phyloP scores from a whole-genome alignment of 2,329 filamentous ascomycete genomes.

The Colletotrichum trifolii region DNA sequence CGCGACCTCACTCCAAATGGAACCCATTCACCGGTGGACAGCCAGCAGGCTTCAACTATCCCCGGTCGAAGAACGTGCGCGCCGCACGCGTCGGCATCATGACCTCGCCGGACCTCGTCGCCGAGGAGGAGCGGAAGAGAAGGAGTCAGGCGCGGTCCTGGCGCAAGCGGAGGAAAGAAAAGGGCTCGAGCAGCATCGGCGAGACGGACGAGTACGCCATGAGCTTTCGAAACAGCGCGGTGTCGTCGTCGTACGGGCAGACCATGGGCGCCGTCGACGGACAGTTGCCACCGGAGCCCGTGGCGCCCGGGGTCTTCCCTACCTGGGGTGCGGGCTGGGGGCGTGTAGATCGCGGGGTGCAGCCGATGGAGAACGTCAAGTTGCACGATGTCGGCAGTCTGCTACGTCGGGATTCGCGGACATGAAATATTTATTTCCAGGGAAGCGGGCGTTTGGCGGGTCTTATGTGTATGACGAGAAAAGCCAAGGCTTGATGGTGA shows the following conservation, averaged over 20 bases:
- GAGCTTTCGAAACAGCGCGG: conserved; percentile 36
- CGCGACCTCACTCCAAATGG: conserved; percentile 49
- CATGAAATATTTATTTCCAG: conserved; percentile 8
- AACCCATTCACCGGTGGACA: conserved; percentile 62
- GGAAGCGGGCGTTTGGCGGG: conserved; percentile 19
- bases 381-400: conserved; percentile 50
- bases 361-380: conserved; percentile 41
- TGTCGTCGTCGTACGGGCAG: conserved; percentile 41
- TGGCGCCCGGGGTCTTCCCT: conserved; percentile 15
- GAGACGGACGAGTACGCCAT: conserved; percentile 30
- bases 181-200: conserved; percentile 37
- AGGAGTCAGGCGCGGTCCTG: conserved; percentile 32
- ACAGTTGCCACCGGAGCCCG: conserved; percentile 7
- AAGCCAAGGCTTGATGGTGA: not conserved
- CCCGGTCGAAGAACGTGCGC: conserved; percentile 47
- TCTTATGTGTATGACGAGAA: not conserved
- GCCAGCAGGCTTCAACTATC: conserved; percentile 62
- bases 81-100: conserved; percentile 54
- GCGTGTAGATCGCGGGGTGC: conserved; percentile 44
- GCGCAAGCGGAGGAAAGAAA: conserved; percentile 38
- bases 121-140: conserved; percentile 35
- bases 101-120: conserved; percentile 53
- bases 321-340: conserved; percentile 42
- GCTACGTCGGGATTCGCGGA: conserved; percentile 33
- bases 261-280: conserved; percentile 25